Conservation (phyloP, 225 moss, liverwort and hornwort species). For the Polytrichum formosum region DNA sequence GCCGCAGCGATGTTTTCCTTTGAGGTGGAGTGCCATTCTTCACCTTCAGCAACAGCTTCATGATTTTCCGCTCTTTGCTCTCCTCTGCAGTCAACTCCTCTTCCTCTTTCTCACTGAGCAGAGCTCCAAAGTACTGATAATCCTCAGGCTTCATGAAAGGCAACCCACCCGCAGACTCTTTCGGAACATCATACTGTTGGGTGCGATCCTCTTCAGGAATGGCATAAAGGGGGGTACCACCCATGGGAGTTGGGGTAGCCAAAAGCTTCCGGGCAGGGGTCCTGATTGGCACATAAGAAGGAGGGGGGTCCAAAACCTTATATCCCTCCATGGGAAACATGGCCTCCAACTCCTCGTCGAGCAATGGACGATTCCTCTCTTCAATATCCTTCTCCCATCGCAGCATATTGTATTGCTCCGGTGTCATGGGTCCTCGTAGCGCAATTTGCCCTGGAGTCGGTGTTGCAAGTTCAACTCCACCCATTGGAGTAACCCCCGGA, state of each 20-base stretch:
- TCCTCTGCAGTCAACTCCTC: constrained; percentile 95
- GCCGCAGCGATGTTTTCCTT: constrained; percentile 89
- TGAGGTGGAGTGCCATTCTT: constrained; percentile 98
- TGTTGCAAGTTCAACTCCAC: constrained; percentile 94
- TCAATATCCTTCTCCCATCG: constrained; percentile 99
- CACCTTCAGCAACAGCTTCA: constrained; percentile 98
- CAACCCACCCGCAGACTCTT: constrained; percentile 95
- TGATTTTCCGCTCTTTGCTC: constrained; percentile 98
- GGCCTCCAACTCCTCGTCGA: constrained; percentile 88
- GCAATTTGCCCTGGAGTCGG: constrained; percentile 99
- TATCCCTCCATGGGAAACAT: constrained; percentile 99
- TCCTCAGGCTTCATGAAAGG: constrained; percentile 99
- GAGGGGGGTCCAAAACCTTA: constrained; percentile 86
- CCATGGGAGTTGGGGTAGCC: constrained; percentile 97
- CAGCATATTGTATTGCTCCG: constrained; percentile 98
- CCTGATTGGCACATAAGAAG: constrained; percentile 94
- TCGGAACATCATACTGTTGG: constrained; percentile 92
- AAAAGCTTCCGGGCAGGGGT: constrained; percentile 96
- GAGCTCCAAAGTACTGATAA: constrained; percentile 96
- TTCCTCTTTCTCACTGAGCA: constrained; percentile 96
- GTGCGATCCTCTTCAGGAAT: constrained; percentile 98
- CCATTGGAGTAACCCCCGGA: constrained; percentile 92
- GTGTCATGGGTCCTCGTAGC: constrained; percentile 93
- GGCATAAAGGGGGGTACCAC: constrained; percentile 87
- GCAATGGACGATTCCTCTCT: constrained; percentile 89